Base-by-base conservation (phyloP, 345 rosid species). In the Corchorus capsularis region DNA sequence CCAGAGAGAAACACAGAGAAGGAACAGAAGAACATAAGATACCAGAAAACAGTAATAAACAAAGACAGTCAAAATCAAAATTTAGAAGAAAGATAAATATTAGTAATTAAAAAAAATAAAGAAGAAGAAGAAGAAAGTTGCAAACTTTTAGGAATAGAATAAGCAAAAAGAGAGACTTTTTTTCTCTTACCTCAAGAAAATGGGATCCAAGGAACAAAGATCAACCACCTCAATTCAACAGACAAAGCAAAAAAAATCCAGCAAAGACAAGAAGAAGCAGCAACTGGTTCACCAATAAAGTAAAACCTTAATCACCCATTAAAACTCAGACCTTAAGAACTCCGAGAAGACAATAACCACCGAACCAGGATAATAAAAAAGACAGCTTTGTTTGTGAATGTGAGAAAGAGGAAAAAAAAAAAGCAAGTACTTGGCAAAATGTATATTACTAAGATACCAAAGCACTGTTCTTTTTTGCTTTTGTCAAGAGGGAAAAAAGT, bases 121-220 rank as follows among this genome's bases (percentile, higher is more conserved):
- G n/a, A n/a, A n/a, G 27, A 15, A 7, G 43, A 73, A 62, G 37
- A 15, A 37, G 69, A 74, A 80, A 76, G 82, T 14, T 35, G 57
- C 76, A 73, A 83, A 53, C 76, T 71, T 83, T 78, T 76, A 79
- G 72, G 37, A 73, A 72, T 67, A 46, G 63, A 75, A 17, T 46
- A 57, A 54, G 34, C 3, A 47, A 69, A 54, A 54, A 81, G 47
- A 72, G 64, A 73, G 60, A 63, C 8, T 72, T 35, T 72, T 57
- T 66, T 77, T 77, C 64, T 20, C 81, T 78, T 79, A 80, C 84
- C 86, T 76, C 76, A 75, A 68, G 65, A 62, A 78, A 74, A 72
- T 74, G 67, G 80, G 85, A 80, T 76, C 80, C 83, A 68, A 63
- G 82, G 54, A 63, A 63, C 57, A 69, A 75, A 75, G 70, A 52